Base-by-base conservation (phyloP, 2,329 filamentous ascomycete species). In the Westerdykella aurantiaca region DNA sequence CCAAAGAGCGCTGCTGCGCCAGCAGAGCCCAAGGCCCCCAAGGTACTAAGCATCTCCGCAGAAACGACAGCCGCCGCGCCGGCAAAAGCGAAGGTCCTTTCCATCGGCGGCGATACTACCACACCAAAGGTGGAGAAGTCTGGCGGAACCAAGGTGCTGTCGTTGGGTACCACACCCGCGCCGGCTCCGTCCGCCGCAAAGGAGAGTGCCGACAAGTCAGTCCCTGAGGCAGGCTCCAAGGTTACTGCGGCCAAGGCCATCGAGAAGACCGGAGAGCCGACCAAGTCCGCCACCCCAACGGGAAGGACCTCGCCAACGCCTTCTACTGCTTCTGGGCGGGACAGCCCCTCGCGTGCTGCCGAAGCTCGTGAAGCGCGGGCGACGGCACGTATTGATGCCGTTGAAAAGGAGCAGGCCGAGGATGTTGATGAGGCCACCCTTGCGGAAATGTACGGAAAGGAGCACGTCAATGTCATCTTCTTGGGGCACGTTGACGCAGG, bases 401-500 rank as follows among this genome's bases (percentile, higher is more conserved):
- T 98, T 45, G 79, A 85, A 49, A 86, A 90, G 69, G 85, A 91
- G 61, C 87, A 95, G 66, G 76, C 79, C 72, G 68, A 85, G 69
- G 69, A 89, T 79, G 73, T 93, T 71, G 82, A 97, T 66, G 75
- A 96, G 66, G 75, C 89, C 21, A 91, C 88, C 0, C 74, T 98
- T 48, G 88, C 89, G 68, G 91, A 97, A 67, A 93, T 98, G 49
- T 98, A 93, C 68, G 93, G 93, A 66, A 96, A 97, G 70, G 89
- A 85, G 64, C 82, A 85, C 58, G 78, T 98, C 61, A 98, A 98
- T 71, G 85, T 98, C 57, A 95, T 97, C 53, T 96, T 97, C 72
- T 86, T 97, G 63, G 91, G 93, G 41, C 93, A 98, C 77, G 94
- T 98, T 59, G 93, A 98, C 74, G 93, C 93, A 41, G 93, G 93